Percentiles rank a stretch among this genome's conserved stretches.
Conservation (phyloP, 2,329 filamentous ascomycete species). For the Hypoxylon sp. region DNA sequence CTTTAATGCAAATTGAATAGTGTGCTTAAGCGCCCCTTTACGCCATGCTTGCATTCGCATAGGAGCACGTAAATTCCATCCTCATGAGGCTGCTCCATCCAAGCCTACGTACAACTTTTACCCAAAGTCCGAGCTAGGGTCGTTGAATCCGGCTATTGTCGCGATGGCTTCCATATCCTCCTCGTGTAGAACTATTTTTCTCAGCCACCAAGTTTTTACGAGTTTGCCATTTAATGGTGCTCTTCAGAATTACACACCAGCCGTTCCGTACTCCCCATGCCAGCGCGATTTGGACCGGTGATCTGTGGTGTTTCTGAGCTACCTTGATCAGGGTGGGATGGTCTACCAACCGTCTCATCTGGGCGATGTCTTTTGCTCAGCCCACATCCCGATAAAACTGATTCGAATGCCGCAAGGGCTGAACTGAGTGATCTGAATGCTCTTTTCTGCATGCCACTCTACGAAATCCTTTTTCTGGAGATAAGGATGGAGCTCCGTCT, state of each 20-base stretch:
- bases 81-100: constrained; percentile 15
- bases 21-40: too few species aligned
- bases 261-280: constrained; percentile 53
- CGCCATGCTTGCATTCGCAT: not conserved
- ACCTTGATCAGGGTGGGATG: not conserved
- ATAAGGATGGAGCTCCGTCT: constrained; percentile 49
- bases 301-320: not conserved
- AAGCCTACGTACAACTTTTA: constrained; percentile 42
- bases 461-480: constrained; percentile 45
- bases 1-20: not conserved
- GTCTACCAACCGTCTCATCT: constrained; percentile 49
- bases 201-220: constrained; percentile 37
- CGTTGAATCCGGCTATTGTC: constrained; percentile 38
- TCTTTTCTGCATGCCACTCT: constrained; percentile 42
- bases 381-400: constrained; percentile 50
- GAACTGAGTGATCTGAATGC: constrained; percentile 44
- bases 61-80: not conserved
- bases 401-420: constrained; percentile 53
- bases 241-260: constrained; percentile 55
- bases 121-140: constrained; percentile 46
- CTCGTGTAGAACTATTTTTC: constrained; percentile 15
- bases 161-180: constrained; percentile 33
- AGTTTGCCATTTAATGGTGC: constrained; percentile 47
- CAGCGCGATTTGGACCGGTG: constrained; percentile 52
- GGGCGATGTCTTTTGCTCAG: constrained; percentile 50